phyloP scores from a whole-genome alignment of 2,329 filamentous ascomycete species.

The Botryotinia globosa region DNA sequence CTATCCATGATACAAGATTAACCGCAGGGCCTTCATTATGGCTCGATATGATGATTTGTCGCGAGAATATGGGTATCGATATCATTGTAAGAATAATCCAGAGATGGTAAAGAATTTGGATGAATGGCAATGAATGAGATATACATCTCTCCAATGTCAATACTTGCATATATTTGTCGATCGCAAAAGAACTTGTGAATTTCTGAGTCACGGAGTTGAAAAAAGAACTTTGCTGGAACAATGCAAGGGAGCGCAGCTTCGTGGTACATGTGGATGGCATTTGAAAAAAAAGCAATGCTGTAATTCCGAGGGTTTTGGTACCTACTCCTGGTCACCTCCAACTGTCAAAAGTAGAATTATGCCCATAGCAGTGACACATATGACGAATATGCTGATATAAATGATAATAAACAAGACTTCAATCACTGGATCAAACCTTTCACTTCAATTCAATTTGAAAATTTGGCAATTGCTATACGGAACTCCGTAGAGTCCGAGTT shows the following conservation, averaged over 20 bases:
- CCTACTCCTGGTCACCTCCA: neutral
- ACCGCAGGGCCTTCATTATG: slow-evolving; percentile 42
- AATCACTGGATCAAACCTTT: neutral
- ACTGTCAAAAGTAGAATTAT: neutral
- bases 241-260: slow-evolving; percentile 13
- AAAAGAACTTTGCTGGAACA: slow-evolving; percentile 1
- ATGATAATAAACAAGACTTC: neutral
- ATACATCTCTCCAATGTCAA: slow-evolving; percentile 6
- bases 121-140: slow-evolving; percentile 7
- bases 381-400: neutral
- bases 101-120: neutral
- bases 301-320: neutral
- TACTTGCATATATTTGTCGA: slow-evolving; percentile 7
- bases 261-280: neutral
- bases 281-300: neutral
- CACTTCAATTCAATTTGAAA: neutral
- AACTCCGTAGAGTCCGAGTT: neutral
- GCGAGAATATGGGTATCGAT: neutral
- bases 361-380: slow-evolving; percentile 1
- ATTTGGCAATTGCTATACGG: neutral
- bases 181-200: neutral
- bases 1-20: slow-evolving; percentile 42
- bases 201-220: neutral
- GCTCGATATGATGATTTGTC: slow-evolving; percentile 40
- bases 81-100: slow-evolving; percentile 10